These are phyloP conservation scores for Citrullus amarus DNA, from an alignment of 306 rosid genomes.

Conservation along the genomic window DNA sequence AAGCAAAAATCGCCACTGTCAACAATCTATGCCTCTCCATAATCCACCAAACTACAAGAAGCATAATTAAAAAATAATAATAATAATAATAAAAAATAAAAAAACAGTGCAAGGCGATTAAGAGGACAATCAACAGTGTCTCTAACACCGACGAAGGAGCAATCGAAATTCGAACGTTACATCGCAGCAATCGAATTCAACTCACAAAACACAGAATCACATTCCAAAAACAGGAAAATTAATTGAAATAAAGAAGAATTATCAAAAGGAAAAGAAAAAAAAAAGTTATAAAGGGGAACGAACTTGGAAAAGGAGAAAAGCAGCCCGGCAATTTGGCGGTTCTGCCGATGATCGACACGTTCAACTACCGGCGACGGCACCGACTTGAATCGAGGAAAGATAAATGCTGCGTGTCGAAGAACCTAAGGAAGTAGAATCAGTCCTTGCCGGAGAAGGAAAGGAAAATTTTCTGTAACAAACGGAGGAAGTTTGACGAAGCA, in stretches of 20 bases:
- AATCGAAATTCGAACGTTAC: not conserved
- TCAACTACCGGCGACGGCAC: not conserved
- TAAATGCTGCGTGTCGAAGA: not conserved
- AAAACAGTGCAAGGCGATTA: not conserved
- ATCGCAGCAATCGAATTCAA: not conserved
- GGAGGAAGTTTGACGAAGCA: not conserved
- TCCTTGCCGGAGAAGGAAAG: constrained; percentile 7
- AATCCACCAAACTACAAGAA: not conserved
- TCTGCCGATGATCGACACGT: not conserved
- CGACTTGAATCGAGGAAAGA: not conserved
- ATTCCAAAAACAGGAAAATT: not conserved
- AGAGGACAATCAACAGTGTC: not conserved
- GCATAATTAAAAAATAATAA: not conserved
- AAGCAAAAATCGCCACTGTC: not conserved
- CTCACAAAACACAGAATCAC: not conserved
- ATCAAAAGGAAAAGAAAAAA: not conserved
- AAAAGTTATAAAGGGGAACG: not conserved
- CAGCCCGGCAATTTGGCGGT: not conserved
- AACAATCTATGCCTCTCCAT: constrained; percentile 8
- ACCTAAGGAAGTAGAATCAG: not conserved
- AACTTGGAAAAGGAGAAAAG: not conserved
- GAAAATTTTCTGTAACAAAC: not conserved
- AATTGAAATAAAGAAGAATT: not conserved
- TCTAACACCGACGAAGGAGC: not conserved
- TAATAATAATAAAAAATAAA: not conserved